Base-by-base conservation (phyloP, 2,329 filamentous ascomycete species). In the Sclerotinia borealis region DNA sequence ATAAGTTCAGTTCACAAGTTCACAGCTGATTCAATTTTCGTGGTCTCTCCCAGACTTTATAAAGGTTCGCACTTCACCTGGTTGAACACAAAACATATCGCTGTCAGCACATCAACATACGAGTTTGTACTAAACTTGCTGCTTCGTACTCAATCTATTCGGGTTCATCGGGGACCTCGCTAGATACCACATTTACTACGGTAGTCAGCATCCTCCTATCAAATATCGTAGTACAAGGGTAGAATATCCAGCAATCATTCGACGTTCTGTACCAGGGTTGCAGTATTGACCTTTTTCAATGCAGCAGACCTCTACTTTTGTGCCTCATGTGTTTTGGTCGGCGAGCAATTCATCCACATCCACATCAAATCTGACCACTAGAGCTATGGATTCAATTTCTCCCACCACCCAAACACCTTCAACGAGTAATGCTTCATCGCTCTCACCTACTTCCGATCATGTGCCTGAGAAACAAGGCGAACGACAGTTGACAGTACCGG, bases 281-380 rank as follows among this genome's bases (percentile, higher is more conserved):
- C 41, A 43, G 43, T 37, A 10, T 63, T 48, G 36, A 27, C 37
- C 34, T 59, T 59, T 15, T 37, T 39, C 39, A 59, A 56, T 63
- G 51, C 55, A 63, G 59, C 51, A 55, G 55, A 54, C 62, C 54
- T 61, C 64, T 60, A 61, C 55, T 55, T 62, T 41, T 55, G 59
- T 61, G 65, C 61, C 51, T 55, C 61, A 61, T 52, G 49, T 66
- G 64, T 68, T 63, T 67, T 68, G 68, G 68, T 69, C 66, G 68
- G 64, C 68, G 66, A 69, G 47, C 64, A 64, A 64, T 61, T 54
- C 59, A 43, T 54, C 59, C 59, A 61, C 59, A 54, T 47, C 59
- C 59, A 51, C 45, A 62, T 61, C 55, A 47, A 62, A 64, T 64
- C 63, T 52, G 50, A 61, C 63, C 49, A 59, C 63, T 61, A 61